phyloP scores from a whole-genome alignment of 208 protist genomes.

The Leishmania braziliensis region DNA sequence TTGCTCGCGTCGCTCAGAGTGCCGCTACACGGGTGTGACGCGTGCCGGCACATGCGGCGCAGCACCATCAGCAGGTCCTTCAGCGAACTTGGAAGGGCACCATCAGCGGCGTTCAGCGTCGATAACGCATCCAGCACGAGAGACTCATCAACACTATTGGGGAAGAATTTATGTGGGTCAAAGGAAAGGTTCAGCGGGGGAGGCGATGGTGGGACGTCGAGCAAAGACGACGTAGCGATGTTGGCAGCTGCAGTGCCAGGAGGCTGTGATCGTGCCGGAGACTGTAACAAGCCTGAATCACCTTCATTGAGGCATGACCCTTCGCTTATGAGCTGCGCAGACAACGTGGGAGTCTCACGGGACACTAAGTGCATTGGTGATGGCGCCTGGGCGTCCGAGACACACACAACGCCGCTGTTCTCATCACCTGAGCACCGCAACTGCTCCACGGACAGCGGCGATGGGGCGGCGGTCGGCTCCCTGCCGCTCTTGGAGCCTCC shows the following conservation, averaged over 20 bases:
- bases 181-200: conserved; percentile 21
- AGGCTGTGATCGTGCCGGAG: conserved; percentile 2
- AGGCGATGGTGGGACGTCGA: neutral
- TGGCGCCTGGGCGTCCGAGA: neutral
- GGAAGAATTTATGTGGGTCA: conserved; percentile 30
- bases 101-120: conserved; percentile 23
- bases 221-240: neutral
- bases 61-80: conserved; percentile 67
- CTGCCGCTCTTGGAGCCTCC: neutral
- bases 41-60: conserved; percentile 53
- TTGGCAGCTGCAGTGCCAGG: neutral
- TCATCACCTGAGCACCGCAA: neutral
- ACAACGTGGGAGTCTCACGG: no score
- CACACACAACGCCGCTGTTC: neutral
- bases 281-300: neutral
- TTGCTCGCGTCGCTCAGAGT: conserved; percentile 44
- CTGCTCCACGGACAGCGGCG: neutral
- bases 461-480: conserved; percentile 10
- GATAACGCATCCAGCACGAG: conserved; percentile 41
- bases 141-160: conserved; percentile 41
- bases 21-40: conserved; percentile 40
- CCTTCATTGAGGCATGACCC: neutral
- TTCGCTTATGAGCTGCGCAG: neutral
- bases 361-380: neutral
- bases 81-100: conserved; percentile 46